These are phyloP conservation scores for Acanthamoeba lenticulata DNA, from an alignment of 208 protist genomes.

Conservation along the genomic window DNA sequence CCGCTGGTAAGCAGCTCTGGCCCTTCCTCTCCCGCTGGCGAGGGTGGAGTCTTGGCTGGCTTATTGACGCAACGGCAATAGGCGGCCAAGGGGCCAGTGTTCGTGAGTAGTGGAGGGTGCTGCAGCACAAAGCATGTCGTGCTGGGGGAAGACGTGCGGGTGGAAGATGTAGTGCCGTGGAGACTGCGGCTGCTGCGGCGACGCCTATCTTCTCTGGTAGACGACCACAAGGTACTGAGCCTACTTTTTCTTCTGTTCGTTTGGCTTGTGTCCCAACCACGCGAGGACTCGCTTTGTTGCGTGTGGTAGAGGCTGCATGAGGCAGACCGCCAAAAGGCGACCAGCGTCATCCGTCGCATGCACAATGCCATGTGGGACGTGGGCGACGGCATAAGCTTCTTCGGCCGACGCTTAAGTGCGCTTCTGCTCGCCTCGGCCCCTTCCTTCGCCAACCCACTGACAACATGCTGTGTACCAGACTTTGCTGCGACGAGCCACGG, in stretches of 20 bases:
- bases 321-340: neutral
- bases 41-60: too few relatives aligned
- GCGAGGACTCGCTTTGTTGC: too few relatives aligned
- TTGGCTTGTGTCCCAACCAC: too few relatives aligned
- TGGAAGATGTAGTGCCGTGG: neutral
- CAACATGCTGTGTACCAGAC: too few relatives aligned
- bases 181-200: neutral
- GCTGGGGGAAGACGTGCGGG: neutral
- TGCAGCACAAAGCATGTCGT: neutral
- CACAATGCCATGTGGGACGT: neutral
- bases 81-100: neutral
- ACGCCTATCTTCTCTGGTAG: neutral
- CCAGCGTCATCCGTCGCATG: neutral
- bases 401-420: neutral
- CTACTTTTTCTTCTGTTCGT: neutral
- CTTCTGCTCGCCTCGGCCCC: neutral
- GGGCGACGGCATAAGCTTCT: constrained; percentile 8
- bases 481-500: neutral
- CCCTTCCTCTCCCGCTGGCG: neutral
- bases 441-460: too few relatives aligned
- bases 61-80: too few relatives aligned
- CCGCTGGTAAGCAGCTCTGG: neutral
- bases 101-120: constrained; percentile 3
- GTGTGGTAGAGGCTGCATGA: neutral
- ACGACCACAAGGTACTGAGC: neutral